Evolutionary conservation across 768 basidiomycete genomes (phyloP).

Genomic region (Exsudoporus frostii): DNA sequence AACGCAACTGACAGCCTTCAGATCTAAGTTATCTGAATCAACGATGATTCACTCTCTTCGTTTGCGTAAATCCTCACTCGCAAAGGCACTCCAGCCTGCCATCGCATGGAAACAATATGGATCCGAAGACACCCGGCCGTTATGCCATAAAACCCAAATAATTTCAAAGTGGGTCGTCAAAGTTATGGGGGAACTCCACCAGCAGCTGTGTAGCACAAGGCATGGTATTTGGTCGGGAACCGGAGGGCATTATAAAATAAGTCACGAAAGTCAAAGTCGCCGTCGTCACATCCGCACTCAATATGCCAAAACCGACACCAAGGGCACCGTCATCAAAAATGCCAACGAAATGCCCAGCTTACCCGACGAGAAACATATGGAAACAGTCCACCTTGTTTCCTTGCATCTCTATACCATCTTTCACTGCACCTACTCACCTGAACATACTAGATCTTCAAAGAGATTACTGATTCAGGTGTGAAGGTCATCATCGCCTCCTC

Average conservation of each 20-base stretch:
- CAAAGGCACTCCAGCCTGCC: conserved; percentile 78
- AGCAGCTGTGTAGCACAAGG: conserved; percentile 88
- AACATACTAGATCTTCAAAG: conserved; percentile 82
- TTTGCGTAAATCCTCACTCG: conserved; percentile 66
- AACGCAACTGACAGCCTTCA: conserved; percentile 30
- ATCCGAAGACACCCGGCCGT: conserved; percentile 77
- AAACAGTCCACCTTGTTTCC: conserved; percentile 52
- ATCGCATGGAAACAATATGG: conserved; percentile 99
- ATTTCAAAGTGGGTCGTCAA: conserved; percentile 99
- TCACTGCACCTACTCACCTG: conserved; percentile 1
- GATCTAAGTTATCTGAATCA: no score
- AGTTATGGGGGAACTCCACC: conserved; percentile 90
- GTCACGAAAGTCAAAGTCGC: conserved; percentile 86
- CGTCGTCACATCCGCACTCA: conserved; percentile 90
- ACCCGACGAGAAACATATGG: conserved; percentile 96
- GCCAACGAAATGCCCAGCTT: conserved; percentile 98
- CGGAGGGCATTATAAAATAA: conserved; percentile 88
- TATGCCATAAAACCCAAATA: conserved; percentile 83
- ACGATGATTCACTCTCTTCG: conserved; percentile 67
- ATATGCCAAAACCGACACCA: conserved; percentile 96
- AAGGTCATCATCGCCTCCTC: conserved; percentile 89
- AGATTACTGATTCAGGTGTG: conserved; percentile 94
- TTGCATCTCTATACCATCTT: background rate
- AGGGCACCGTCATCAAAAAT: conserved; percentile 95
- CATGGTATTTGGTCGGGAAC: conserved; percentile 97